phyloP scores from a whole-genome alignment of 176 grass and related monocot genomes.

The Zoysia pacifica region DNA sequence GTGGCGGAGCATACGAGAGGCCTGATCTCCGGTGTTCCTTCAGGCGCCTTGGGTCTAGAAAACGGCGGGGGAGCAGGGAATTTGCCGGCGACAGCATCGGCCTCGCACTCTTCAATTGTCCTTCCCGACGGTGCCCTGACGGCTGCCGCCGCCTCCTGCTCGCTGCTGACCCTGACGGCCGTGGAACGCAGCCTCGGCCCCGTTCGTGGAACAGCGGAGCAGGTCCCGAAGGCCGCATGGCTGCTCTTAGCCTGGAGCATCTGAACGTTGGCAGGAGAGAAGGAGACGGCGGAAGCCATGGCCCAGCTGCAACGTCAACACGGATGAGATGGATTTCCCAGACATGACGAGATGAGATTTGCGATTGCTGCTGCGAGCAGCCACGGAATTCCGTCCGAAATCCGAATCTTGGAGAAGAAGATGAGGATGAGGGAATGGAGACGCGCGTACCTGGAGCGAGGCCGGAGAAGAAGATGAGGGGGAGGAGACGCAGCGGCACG shows the following conservation, averaged over 20 bases:
- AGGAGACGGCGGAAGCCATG: slow-evolving; percentile 74
- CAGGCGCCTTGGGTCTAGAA: slow-evolving; percentile 55
- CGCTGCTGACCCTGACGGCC: slow-evolving; percentile 63
- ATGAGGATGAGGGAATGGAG: slow-evolving; percentile 7
- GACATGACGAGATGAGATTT: slow-evolving; percentile 16
- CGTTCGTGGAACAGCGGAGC: slow-evolving; percentile 30
- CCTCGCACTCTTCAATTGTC: slow-evolving; percentile 95
- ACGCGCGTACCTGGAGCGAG: slow-evolving; percentile 33
- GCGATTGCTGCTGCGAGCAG: too few species aligned
- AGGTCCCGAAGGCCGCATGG: slow-evolving; percentile 41
- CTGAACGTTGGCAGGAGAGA: slow-evolving; percentile 59
- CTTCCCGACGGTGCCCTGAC: slow-evolving; percentile 64
- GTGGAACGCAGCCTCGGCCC: slow-evolving; percentile 33
- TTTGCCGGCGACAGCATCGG: slow-evolving; percentile 76
- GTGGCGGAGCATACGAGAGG: slow-evolving; percentile 55
- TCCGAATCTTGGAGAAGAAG: slow-evolving; percentile 31
- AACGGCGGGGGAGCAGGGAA: slow-evolving; percentile 61
- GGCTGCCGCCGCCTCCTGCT: slow-evolving; percentile 47
- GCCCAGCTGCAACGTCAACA: slow-evolving; percentile 18
- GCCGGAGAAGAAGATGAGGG: slow-evolving; percentile 31
- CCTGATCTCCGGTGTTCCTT: slow-evolving; percentile 79
- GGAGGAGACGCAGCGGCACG: slow-evolving; percentile 19
- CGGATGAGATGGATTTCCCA: neutral
- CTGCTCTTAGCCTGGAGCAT: slow-evolving; percentile 48
- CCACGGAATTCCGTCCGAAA: too few species aligned